Evolutionary conservation across 2,329 filamentous ascomycete genomes (phyloP).

Genomic region (Pestalotiopsis sp.): DNA sequence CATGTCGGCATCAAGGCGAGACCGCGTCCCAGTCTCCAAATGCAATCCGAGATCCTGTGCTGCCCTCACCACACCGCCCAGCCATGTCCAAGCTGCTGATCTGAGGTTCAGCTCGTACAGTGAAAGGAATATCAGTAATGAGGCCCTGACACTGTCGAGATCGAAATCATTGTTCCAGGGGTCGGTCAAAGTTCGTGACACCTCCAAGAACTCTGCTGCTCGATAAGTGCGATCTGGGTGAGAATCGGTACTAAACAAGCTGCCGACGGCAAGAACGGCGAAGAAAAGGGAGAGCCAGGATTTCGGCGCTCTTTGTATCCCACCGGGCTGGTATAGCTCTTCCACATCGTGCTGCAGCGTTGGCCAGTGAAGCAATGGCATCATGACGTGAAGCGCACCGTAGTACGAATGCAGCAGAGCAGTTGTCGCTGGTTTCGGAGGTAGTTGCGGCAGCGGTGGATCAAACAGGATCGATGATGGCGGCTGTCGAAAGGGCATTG

Average conservation of each 20-base stretch:
- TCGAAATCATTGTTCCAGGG: constrained; percentile 80
- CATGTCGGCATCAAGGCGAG: constrained; percentile 81
- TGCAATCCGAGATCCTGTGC: constrained; percentile 86
- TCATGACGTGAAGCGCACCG: constrained; percentile 74
- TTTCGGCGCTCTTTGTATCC: constrained; percentile 61
- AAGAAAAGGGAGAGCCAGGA: constrained; percentile 83
- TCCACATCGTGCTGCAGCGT: constrained; percentile 79
- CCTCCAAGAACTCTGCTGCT: constrained; percentile 69
- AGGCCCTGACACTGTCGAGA: constrained; percentile 73
- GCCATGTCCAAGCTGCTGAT: constrained; percentile 83
- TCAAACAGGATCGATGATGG: constrained; percentile 48
- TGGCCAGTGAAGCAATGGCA: constrained; percentile 88
- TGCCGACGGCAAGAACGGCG: constrained; percentile 80
- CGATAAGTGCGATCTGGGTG: constrained; percentile 55
- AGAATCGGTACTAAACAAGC: constrained; percentile 67
- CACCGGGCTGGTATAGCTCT: constrained; percentile 69
- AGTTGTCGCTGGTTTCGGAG: constrained; percentile 70
- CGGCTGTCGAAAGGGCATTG: constrained; percentile 65
- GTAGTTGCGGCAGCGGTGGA: constrained; percentile 65
- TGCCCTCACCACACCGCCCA: constrained; percentile 77
- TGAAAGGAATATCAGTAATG: constrained; percentile 76
- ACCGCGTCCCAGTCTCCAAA: constrained; percentile 71
- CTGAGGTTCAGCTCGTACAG: constrained; percentile 85
- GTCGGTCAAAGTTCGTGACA: constrained; percentile 70
- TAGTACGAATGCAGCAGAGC: constrained; percentile 77